These are phyloP conservation scores for Pyrenopolyporus hunteri DNA, from an alignment of 495 filamentous ascomycete species.

Conservation along the genomic window DNA sequence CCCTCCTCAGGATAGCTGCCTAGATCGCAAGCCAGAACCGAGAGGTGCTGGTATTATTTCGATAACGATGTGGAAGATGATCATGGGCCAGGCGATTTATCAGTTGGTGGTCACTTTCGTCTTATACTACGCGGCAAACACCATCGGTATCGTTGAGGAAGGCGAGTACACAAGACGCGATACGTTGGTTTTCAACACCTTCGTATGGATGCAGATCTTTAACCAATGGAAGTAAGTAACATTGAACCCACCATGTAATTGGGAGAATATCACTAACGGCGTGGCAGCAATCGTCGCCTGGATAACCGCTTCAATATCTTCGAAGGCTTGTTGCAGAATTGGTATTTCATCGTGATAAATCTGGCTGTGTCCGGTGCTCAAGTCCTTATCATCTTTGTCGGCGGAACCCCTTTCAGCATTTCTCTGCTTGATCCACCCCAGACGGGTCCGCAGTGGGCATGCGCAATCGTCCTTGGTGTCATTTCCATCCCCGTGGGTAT, in stretches of 20 bases:
- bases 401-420: constrained; percentile 75
- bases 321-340: constrained; percentile 77
- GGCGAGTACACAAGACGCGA: constrained; percentile 57
- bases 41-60: constrained; percentile 79
- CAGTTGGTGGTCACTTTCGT: constrained; percentile 79
- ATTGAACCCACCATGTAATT: too few species aligned
- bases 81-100: constrained; percentile 83
- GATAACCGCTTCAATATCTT: constrained; percentile 93
- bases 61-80: constrained; percentile 95
- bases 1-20: constrained; percentile 75
- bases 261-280: constrained; percentile 42
- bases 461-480: constrained; percentile 72
- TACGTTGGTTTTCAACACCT: constrained; percentile 89
- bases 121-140: constrained; percentile 72
- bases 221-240: constrained; percentile 89
- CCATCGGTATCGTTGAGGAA: constrained; percentile 62
- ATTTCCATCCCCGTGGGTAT: constrained; percentile 78
- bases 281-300: constrained; percentile 73
- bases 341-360: constrained; percentile 85
- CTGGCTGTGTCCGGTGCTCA: constrained; percentile 79
- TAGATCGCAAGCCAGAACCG: constrained; percentile 83
- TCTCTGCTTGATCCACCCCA: constrained; percentile 51
- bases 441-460: constrained; percentile 73
- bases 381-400: constrained; percentile 80
- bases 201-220: constrained; percentile 97